A percentile compares a stretch with the other conserved stretches of the same genome.
phyloP scores from a whole-genome alignment of 1,139 yeast genomes.

The Blastobotrys ciferrii region DNA sequence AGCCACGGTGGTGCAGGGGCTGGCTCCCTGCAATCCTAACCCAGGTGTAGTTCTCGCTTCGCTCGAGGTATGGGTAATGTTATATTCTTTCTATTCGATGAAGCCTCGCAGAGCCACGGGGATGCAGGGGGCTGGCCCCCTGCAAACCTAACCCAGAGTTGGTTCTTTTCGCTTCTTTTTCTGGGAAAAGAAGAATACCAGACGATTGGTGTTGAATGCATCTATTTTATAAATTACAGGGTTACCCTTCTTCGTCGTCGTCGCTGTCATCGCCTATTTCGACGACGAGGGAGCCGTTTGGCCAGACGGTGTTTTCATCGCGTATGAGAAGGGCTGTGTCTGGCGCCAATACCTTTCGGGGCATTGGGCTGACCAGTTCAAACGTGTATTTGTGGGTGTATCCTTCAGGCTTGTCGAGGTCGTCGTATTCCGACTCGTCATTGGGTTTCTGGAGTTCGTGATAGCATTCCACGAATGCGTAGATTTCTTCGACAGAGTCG shows the following conservation, averaged over 20 bases:
- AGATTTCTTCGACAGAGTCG: conserved; percentile 57
- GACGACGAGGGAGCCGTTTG: conserved; percentile 59
- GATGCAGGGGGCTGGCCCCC: too few species aligned
- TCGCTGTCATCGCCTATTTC: conserved; percentile 43
- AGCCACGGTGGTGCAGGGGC: too few species aligned
- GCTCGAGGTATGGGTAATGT: too few species aligned
- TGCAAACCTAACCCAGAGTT: too few species aligned
- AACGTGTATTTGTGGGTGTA: conserved; percentile 48
- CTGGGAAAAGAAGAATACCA: too few species aligned
- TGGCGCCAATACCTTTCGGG: conserved; percentile 47
- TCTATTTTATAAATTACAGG: neutral
- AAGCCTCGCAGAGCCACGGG: too few species aligned
- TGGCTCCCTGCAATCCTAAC: too few species aligned
- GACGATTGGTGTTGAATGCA: too few species aligned
- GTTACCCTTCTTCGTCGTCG: conserved; percentile 30
- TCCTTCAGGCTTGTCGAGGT: conserved; percentile 35
- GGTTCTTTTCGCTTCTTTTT: too few species aligned
- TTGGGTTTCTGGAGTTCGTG: conserved; percentile 20
- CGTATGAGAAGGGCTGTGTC: conserved; percentile 34
- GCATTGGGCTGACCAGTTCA: conserved; percentile 54
- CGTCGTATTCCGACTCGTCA: conserved; percentile 15
- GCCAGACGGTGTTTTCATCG: conserved; percentile 50
- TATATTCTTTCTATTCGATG: too few species aligned
- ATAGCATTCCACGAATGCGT: conserved; percentile 57
- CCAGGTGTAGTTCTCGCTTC: too few species aligned